Evolutionary conservation across 2,329 filamentous ascomycete species (phyloP).

Genomic region (Penicillium brasilianum): DNA sequence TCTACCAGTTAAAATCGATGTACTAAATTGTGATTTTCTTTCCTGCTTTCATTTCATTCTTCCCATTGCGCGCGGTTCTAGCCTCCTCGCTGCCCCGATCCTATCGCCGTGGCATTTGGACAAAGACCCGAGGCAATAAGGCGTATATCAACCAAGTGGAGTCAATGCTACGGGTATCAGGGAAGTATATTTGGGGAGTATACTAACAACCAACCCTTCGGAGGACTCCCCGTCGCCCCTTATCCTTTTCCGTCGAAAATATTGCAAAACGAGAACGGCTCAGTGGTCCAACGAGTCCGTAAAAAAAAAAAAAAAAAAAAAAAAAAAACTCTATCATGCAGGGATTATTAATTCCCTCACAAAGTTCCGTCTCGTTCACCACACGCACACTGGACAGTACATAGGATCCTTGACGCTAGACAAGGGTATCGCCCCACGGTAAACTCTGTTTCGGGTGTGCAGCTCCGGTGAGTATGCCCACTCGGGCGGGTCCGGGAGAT

Average conservation of each 20-base stretch:
- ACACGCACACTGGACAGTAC: neutral
- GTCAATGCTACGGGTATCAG: neutral
- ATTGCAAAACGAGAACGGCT: neutral
- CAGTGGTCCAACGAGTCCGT: neutral
- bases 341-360: neutral
- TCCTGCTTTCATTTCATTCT: neutral
- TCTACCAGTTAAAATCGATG: neutral
- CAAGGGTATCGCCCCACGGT: neutral
- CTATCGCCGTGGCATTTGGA: neutral
- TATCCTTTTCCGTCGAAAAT: neutral
- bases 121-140: neutral
- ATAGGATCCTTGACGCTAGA: constrained; percentile 1
- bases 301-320: too few species aligned
- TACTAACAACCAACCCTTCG: neutral
- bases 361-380: neutral
- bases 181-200: neutral
- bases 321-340: too few species aligned
- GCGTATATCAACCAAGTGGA: neutral
- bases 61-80: neutral
- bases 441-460: constrained; percentile 6
- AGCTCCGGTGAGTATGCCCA: neutral
- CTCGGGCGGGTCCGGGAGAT: constrained; percentile 5
- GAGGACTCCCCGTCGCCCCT: neutral
- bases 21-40: neutral
- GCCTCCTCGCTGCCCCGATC: neutral